A percentile compares a stretch with the other conserved stretches of the same genome.
phyloP scores from a whole-genome alignment of 2,329 filamentous ascomycete genomes.

The Neodidymelliopsis sp. region DNA sequence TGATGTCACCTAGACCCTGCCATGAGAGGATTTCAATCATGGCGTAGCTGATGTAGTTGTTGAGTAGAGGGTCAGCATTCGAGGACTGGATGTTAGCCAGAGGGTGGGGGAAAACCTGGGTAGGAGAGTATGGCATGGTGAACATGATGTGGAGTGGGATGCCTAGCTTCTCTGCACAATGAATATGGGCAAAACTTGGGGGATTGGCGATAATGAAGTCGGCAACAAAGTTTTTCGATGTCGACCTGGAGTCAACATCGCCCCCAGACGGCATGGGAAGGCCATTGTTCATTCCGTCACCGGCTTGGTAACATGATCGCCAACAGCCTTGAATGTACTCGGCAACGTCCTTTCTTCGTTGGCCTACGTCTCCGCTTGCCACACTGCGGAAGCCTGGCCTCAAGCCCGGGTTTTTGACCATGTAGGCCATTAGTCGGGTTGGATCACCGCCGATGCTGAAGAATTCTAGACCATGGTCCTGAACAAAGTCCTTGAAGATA shows the following conservation, averaged over 20 bases:
- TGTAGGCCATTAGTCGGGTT: conserved; percentile 56
- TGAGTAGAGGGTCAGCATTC: conserved; percentile 38
- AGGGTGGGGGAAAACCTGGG: conserved; percentile 57
- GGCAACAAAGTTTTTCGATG: conserved; percentile 73
- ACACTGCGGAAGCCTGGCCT: conserved; percentile 5
- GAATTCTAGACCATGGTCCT: conserved; percentile 45
- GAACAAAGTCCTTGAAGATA: conserved; percentile 25
- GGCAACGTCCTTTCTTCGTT: conserved; percentile 1
- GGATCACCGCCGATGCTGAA: conserved; percentile 44
- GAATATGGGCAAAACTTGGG: conserved; percentile 77
- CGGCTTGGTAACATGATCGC: conserved; percentile 43
- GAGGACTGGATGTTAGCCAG: conserved; percentile 55
- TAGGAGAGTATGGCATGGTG: conserved; percentile 60
- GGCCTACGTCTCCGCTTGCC: conserved; percentile 1
- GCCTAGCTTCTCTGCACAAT: conserved; percentile 74
- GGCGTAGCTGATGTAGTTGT: conserved; percentile 56
- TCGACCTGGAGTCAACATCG: conserved; percentile 38
- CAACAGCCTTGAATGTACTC: conserved; percentile 18
- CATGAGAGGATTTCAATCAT: conserved; percentile 59
- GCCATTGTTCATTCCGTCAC: conserved; percentile 39
- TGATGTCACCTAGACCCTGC: conserved; percentile 58
- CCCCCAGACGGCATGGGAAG: conserved; percentile 36
- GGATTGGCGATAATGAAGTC: conserved; percentile 81
- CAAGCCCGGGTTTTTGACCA: conserved; percentile 58
- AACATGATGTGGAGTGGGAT: conserved; percentile 81